Base-by-base conservation (phyloP, 176 grass and related monocot genomes). In the Ampelocalamus luodianensis region DNA sequence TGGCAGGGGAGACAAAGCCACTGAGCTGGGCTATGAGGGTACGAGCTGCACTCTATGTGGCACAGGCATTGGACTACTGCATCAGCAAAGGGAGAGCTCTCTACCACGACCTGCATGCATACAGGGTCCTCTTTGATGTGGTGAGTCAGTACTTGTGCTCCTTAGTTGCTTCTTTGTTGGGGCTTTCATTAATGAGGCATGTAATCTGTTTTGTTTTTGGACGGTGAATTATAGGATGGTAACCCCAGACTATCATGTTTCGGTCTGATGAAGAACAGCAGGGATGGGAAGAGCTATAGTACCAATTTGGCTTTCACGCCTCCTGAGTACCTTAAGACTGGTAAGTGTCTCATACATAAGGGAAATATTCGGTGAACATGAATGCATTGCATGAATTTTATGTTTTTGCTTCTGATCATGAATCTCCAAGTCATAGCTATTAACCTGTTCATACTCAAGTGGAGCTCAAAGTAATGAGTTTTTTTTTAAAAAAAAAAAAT, bases 261-360 rank as follows among this genome's bases (percentile, higher is more conserved):
- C 10, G 92, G 95, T 71, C 80, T 97, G 62, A 95, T 97, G 95
- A 95, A 97, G 79, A 95, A 97, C 62, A 95, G 95, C 81, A 85
- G 95, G 76, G 90, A 97, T 77, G 95, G 92, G 26, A 95, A 97
- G 65, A 97, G 92, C 72, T 97, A 97, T 77, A 95, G 95, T 66
- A 95, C 95, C 26, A 97, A 95, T 83, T 84, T 97, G 49, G 95
- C 95, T 44, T 97, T 97, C 84, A 95, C 92, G 6, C 95, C 92
- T 74, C 95, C 92, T 23, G 92, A 97, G 74, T 95, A 95, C 68
- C 85, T 92, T 13, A 93, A 94, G 85, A 97, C 95, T 68, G 95
- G 95, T 90, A 86, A 54, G 44, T 60, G 32, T 79, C 42, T 79
- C 42, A 56, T 45, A 61, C 34, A 74, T 44, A 34, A 20, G 10